phyloP scores from a whole-genome alignment of 2,329 filamentous ascomycete genomes.

The Blastomyces emzantsi region DNA sequence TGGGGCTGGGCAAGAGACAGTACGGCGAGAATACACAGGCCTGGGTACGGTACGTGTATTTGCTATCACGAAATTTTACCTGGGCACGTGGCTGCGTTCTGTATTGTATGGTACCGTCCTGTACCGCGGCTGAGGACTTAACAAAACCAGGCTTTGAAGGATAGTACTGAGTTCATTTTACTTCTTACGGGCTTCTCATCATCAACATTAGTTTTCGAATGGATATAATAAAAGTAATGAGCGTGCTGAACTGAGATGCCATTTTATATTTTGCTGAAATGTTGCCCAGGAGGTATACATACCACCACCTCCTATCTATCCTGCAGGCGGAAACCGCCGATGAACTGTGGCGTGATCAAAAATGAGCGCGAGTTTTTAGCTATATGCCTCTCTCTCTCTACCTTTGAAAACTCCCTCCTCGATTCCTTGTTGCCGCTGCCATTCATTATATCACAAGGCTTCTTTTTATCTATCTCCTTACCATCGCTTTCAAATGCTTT shows the following conservation, averaged over 20 bases:
- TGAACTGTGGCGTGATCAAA: not conserved
- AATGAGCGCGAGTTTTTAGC: not conserved
- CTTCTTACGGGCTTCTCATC: not conserved
- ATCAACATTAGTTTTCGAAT: not conserved
- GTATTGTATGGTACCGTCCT: not conserved
- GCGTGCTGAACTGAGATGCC: not conserved
- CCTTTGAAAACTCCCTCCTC: no score
- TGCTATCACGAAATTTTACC: not conserved
- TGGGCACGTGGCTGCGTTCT: not conserved
- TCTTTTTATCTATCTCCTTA: not conserved
- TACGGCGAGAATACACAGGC: not conserved
- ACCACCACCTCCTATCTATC: not conserved
- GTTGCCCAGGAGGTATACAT: no score
- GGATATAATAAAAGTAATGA: not conserved
- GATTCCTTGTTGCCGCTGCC: no score
- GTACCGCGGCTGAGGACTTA: not conserved
- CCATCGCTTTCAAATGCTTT: not conserved
- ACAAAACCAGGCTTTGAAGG: no score
- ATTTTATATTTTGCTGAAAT: not conserved
- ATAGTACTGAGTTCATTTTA: no score
- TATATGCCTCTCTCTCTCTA: no score
- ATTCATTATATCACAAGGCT: not conserved
- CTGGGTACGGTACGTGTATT: not conserved
- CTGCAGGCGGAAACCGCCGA: not conserved
- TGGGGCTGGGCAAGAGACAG: no score